Evolutionary conservation across 805 yeast genomes (phyloP).

Genomic region (Spathaspora passalidarum): DNA sequence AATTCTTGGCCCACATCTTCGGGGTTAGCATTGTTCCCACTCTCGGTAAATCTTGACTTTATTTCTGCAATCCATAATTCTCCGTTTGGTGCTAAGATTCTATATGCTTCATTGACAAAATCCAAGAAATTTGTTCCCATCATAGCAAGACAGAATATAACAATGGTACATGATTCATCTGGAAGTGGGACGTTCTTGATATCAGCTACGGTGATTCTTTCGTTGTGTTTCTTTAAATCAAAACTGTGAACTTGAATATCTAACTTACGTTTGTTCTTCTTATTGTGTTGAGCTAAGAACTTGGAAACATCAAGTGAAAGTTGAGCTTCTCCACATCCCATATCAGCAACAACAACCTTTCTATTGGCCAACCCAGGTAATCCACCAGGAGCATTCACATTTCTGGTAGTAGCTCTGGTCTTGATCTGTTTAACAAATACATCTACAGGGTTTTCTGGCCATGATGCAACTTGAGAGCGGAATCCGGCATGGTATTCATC

Average conservation of each 20-base stretch:
- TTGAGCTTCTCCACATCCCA: conserved; percentile 99
- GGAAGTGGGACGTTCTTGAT: conserved; percentile 83
- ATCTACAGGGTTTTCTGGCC: conserved; percentile 99
- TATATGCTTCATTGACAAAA: conserved; percentile 83
- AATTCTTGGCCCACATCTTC: conserved; percentile 69
- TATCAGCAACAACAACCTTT: conserved; percentile 84
- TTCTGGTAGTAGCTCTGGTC: conserved; percentile 49
- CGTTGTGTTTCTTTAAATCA: conserved; percentile 86
- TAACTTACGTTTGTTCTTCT: conserved; percentile 28
- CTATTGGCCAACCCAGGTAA: conserved; percentile 70
- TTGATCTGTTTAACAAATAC: conserved; percentile 74
- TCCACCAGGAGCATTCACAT: conserved; percentile 95
- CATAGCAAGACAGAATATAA: conserved; percentile 88
- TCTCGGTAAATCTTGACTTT: conserved; percentile 82
- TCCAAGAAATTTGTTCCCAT: conserved; percentile 98
- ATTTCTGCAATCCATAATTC: conserved; percentile 98
- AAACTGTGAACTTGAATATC: conserved; percentile 77
- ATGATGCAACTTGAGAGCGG: conserved; percentile 87
- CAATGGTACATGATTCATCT: conserved; percentile 78
- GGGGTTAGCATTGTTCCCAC: conserved; percentile 18
- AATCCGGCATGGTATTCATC: conserved; percentile 96
- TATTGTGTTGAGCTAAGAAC: conserved; percentile 34
- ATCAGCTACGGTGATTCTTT: conserved; percentile 94
- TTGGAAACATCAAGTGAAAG: conserved; percentile 64
- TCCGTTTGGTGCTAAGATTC: conserved; percentile 86